Evolutionary conservation across 768 basidiomycete genomes (phyloP), one percentile per base, ranked within the genome.

Genomic region (Auricularia cornea): DNA sequence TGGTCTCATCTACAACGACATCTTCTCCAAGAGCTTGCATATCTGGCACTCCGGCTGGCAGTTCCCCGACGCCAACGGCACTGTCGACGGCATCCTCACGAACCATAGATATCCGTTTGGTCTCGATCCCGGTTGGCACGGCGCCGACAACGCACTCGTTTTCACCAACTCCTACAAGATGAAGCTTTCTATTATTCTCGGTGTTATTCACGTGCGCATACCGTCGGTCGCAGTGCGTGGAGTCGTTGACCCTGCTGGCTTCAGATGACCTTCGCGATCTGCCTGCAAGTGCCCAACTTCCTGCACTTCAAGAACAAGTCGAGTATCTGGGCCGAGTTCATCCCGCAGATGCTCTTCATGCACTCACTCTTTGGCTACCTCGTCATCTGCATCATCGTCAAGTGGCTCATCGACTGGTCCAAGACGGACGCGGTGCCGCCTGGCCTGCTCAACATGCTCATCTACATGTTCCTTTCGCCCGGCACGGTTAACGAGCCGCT

Each of bases 91-190:
- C 16, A 69, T 79, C 2, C 69, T 82, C 30, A 91, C 81, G 59
- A 90, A 89, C 2, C 79, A 80, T 66, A 80, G 83, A n/a, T 98
- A 99, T 78, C 86, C 90, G 2, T 94, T 99, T 67, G 97, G 97
- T 68, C 73, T 99, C 66, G 97, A 99, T 73, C 94, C 94, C 60
- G 87, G 78, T 59, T 99, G 97, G 97, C 94, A 97, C 71, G 92
- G 88, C 23, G 83, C 95, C 4, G 91, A 92, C 67, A 99, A 99
- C 71, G 81, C 80, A 2, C 81, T 99, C 64, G 87, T 97, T 51
- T 99, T 98, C 76, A 90, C 89, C 60, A 99, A 99, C 76, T 98
- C 95, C 41, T 96, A 96, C 80, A 99, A 98, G 86, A 99, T 99
- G 97, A 98, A 99, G 80, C 94, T 98, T 93, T 91, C 93, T 26